phyloP scores from a whole-genome alignment of 306 rosid genomes.

The Luffa acutangula region DNA sequence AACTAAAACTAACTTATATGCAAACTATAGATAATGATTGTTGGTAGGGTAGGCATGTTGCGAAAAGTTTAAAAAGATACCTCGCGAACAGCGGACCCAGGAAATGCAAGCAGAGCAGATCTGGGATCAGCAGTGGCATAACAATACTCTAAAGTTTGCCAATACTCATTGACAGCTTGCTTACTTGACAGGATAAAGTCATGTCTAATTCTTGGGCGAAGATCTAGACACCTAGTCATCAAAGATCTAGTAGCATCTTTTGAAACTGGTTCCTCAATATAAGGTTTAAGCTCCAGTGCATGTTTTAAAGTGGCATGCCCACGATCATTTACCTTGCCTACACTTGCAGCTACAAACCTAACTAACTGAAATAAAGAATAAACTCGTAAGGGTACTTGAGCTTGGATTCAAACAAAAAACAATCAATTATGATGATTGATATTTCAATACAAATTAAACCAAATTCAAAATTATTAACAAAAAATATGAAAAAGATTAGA shows the following conservation, averaged over 20 bases:
- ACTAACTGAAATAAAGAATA: slow-evolving; percentile 55
- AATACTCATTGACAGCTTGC: slow-evolving; percentile 80
- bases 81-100: slow-evolving; percentile 85
- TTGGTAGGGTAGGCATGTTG: neutral
- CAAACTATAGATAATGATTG: neutral
- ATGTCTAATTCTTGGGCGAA: slow-evolving; percentile 93
- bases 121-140: slow-evolving; percentile 72
- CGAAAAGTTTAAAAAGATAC: slow-evolving; percentile 20
- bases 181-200: slow-evolving; percentile 68
- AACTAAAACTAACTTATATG: neutral
- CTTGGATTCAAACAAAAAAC: neutral
- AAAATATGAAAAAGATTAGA: neutral
- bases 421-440: neutral
- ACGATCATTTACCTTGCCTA: slow-evolving; percentile 29
- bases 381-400: slow-evolving; percentile 5
- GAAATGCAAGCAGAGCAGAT: slow-evolving; percentile 82
- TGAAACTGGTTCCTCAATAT: slow-evolving; percentile 85
- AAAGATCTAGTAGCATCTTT: slow-evolving; percentile 45
- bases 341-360: slow-evolving; percentile 41
- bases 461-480: neutral
- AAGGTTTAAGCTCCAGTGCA: slow-evolving; percentile 79
- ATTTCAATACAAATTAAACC: neutral
- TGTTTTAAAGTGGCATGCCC: slow-evolving; percentile 36
- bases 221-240: slow-evolving; percentile 45
- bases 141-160: slow-evolving; percentile 82